Evolutionary conservation across 2,329 filamentous ascomycete genomes (phyloP).

Genomic region (Sporothrix brasiliensis): DNA sequence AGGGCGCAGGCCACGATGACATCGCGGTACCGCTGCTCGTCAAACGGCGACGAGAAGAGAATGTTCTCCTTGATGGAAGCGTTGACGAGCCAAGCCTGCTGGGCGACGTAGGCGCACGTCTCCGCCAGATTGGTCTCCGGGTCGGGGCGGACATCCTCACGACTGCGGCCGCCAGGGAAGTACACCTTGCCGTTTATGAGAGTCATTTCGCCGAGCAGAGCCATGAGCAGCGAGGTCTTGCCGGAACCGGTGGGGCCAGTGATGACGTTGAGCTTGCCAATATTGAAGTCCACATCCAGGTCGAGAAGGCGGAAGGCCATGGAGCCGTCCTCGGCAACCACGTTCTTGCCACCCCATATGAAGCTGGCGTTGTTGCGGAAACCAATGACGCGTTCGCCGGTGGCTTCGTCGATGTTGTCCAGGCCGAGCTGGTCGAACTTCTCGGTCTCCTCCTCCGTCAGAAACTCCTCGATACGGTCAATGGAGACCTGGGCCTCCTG

Average conservation of each 20-base stretch:
- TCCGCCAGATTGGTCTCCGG: constrained; percentile 85
- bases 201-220: constrained; percentile 94
- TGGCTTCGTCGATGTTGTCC: constrained; percentile 68
- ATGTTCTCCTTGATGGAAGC: constrained; percentile 96
- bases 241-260: constrained; percentile 91
- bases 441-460: constrained; percentile 91
- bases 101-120: constrained; percentile 92
- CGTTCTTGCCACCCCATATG: constrained; percentile 77
- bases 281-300: constrained; percentile 76
- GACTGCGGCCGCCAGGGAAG: constrained; percentile 80
- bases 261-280: constrained; percentile 89
- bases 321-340: constrained; percentile 64
- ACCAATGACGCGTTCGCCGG: constrained; percentile 75
- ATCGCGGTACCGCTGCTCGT: constrained; percentile 80
- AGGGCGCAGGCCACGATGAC: constrained; percentile 91
- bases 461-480: constrained; percentile 92
- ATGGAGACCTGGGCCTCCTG: constrained; percentile 97
- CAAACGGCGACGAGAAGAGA: constrained; percentile 77
- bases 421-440: constrained; percentile 85
- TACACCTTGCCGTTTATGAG: constrained; percentile 77
- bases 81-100: constrained; percentile 96
- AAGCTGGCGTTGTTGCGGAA: constrained; percentile 77
- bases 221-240: constrained; percentile 96
- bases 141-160: constrained; percentile 80
- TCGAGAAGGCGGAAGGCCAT: constrained; percentile 82